phyloP scores from a whole-genome alignment of 2,329 filamentous ascomycete genomes.

The Triangularia setosa region DNA sequence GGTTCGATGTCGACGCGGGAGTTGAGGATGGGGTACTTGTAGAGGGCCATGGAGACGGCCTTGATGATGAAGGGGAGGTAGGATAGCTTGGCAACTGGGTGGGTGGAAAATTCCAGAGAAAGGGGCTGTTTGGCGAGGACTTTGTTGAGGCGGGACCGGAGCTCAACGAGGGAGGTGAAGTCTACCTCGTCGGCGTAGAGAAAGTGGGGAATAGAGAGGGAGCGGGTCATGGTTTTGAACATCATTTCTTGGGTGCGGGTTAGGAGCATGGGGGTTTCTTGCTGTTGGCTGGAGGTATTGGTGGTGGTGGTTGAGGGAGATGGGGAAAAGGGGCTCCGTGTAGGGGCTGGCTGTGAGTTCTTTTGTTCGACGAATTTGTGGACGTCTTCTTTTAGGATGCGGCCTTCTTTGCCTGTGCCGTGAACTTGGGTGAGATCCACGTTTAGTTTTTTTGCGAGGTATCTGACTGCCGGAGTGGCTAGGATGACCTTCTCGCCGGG shows the following conservation, averaged over 20 bases:
- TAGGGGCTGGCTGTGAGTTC: slow-evolving; percentile 31
- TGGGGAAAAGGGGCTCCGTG: slow-evolving; percentile 15
- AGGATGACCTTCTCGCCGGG: slow-evolving; percentile 63
- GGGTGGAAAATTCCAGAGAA: slow-evolving; percentile 32
- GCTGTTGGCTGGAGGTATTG: slow-evolving; percentile 48
- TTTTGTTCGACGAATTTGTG: slow-evolving; percentile 61
- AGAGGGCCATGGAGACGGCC: slow-evolving; percentile 80
- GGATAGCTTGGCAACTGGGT: slow-evolving; percentile 63
- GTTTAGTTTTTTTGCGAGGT: slow-evolving; percentile 74
- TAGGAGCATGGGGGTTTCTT: slow-evolving; percentile 66
- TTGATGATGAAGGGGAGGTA: slow-evolving; percentile 96
- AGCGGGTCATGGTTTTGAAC: slow-evolving; percentile 97
- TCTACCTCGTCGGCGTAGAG: slow-evolving; percentile 89
- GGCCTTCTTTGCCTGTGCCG: slow-evolving; percentile 85
- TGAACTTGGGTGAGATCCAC: slow-evolving; percentile 73
- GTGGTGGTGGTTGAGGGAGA: slow-evolving; percentile 27
- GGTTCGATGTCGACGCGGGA: slow-evolving; percentile 66
- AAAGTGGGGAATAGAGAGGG: slow-evolving; percentile 88
- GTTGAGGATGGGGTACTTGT: slow-evolving; percentile 82
- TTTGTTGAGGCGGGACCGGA: slow-evolving; percentile 72
- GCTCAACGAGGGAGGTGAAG: slow-evolving; percentile 67
- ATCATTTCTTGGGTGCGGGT: slow-evolving; percentile 83
- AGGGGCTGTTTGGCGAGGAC: slow-evolving; percentile 48
- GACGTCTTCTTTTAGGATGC: slow-evolving; percentile 91
- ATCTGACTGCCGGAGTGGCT: slow-evolving; percentile 88